Evolutionary conservation across 169 alveolate species (phyloP), one percentile per base, ranked within the genome.

Genomic region (Plasmodium vivax): DNA sequence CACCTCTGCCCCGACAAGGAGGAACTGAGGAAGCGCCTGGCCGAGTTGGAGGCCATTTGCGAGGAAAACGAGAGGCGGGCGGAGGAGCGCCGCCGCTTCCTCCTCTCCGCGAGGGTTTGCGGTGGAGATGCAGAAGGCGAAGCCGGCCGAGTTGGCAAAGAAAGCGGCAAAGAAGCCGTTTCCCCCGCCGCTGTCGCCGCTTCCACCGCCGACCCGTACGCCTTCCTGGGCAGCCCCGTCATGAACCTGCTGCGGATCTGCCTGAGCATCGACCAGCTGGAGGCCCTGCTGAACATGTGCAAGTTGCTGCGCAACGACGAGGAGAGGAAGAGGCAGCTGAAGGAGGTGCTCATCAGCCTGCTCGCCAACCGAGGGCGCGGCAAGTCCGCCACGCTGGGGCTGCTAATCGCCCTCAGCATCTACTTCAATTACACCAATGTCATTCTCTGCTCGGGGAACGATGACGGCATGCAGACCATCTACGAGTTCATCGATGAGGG

Each of bases 321-420:
- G 12, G 92, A 79, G 16, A 82, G 82, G 43, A 82, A 81, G 71
- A 92, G 74, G 68, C 81, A 88, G 9, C 73, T 92, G 32, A 92
- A 92, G 75, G 95, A 92, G 71, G 62, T 92, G 1, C 32, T 92
- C n/a, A 45, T 92, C 32, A 92, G 19, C 51, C 62, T 92, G 16
- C 41, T 99, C 1, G 99, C 99, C 2, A 99, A 99, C 14, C 97
- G 99, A 92, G 99, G 99, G 3, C 97, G 99, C 83, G 99, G 99
- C 2, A 99, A 99, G 96, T 97, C 99, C n/a, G 99, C 99, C 68
- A 98, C 99, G 2, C 96, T 99, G 32, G 99, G 99, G 5, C 84
- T 99, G 56, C 95, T 98, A 51, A 96, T 98, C 16, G 98, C 99
- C 4, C 96, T 98, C 45, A 99, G 99, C 6, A 96, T 97, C 83